Conservation (phyloP, 345 rosid genomes). For the Sisymbrium irio region DNA sequence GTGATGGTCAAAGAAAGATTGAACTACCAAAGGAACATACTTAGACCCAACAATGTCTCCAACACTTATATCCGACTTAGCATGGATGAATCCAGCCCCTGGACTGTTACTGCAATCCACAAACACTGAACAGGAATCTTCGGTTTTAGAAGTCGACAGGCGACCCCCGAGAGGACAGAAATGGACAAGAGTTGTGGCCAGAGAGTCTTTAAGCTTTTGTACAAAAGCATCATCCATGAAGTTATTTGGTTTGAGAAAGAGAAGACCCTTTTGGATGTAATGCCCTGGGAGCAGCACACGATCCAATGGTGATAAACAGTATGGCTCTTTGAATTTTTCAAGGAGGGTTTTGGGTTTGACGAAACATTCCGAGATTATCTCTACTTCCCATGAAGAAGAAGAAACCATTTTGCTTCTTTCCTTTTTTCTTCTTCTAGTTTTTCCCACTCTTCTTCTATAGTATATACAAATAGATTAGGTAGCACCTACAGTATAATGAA, state of each 20-base stretch:
- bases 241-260: conserved; percentile 46
- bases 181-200: conserved; percentile 53
- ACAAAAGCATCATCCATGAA: conserved; percentile 44
- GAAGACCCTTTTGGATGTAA: conserved; percentile 78
- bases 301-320: conserved; percentile 54
- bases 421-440: no score
- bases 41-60: conserved; percentile 50
- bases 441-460: no score
- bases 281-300: conserved; percentile 46
- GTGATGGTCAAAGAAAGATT: conserved; percentile 69
- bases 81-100: conserved; percentile 62
- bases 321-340: no score
- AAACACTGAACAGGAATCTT: no score
- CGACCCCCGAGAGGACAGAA: conserved; percentile 75
- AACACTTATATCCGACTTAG: conserved; percentile 38
- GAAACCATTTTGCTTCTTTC: no score
- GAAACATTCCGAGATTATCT: no score
- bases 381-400: no score
- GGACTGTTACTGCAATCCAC: conserved; percentile 63
- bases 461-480: no score
- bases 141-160: no score
- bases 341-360: no score
- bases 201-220: conserved; percentile 50
- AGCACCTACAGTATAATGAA: no score
- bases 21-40: conserved; percentile 53